phyloP scores from a whole-genome alignment of 768 basidiomycete species.

The Hysterangium stoloniferum region DNA sequence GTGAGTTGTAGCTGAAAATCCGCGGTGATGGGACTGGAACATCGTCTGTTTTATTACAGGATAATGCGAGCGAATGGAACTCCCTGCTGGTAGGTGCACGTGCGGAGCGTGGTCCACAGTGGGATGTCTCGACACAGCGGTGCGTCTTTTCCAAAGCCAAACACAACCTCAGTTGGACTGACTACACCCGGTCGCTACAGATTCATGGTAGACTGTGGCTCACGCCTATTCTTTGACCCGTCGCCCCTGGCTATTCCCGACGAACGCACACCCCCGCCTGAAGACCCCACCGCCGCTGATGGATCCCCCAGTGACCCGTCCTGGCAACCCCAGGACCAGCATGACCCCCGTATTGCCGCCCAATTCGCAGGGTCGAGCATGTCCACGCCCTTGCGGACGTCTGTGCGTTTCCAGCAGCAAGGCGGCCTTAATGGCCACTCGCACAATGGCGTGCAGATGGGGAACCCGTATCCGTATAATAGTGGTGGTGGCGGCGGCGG shows the following conservation, averaged over 20 bases:
- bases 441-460: slow-evolving; percentile 3
- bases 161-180: slow-evolving; percentile 1
- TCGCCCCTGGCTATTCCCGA: slow-evolving; percentile 38
- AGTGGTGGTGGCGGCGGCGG: background rate
- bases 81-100: slow-evolving; percentile 70
- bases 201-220: slow-evolving; percentile 68
- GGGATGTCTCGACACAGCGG: slow-evolving; percentile 86
- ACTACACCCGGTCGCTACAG: slow-evolving; percentile 28
- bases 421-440: slow-evolving; percentile 1
- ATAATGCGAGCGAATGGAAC: slow-evolving; percentile 83
- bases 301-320: slow-evolving; percentile 15
- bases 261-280: slow-evolving; percentile 26
- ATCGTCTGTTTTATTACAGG: slow-evolving; percentile 28
- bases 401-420: slow-evolving; percentile 27
- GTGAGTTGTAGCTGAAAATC: slow-evolving; percentile 5
- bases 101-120: slow-evolving; percentile 77
- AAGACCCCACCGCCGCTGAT: slow-evolving; percentile 21
- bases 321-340: slow-evolving; percentile 14
- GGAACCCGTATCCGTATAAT: slow-evolving; percentile 7
- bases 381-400: slow-evolving; percentile 18
- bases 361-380: slow-evolving; percentile 9
- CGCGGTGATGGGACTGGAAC: background rate
- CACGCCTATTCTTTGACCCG: slow-evolving; percentile 68
- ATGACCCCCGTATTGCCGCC: slow-evolving; percentile 7
- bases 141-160: slow-evolving; percentile 32